phyloP scores from a whole-genome alignment of 768 basidiomycete genomes.

The Agrocybe pediades region DNA sequence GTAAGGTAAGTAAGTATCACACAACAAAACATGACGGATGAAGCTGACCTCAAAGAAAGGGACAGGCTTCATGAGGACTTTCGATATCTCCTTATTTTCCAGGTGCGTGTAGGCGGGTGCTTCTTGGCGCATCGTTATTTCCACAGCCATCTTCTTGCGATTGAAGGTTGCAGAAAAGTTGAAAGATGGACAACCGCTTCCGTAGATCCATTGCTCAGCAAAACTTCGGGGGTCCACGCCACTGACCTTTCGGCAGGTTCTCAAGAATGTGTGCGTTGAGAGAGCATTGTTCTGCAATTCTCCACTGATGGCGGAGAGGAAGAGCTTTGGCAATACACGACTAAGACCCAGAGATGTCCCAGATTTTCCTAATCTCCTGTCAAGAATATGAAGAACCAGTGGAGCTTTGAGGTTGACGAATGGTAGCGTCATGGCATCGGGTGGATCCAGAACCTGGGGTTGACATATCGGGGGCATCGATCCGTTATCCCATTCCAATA shows the following conservation, averaged over 20 bases:
- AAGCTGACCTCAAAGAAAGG: constrained; percentile 79
- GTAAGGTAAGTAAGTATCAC: not conserved
- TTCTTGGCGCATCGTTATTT: constrained; percentile 91
- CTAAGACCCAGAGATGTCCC: constrained; percentile 94
- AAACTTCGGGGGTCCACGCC: constrained; percentile 89
- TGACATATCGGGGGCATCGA: constrained; percentile 92
- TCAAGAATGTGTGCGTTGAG: constrained; percentile 87
- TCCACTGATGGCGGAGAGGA: constrained; percentile 90
- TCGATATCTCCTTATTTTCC: constrained; percentile 67
- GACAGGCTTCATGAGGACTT: constrained; percentile 77
- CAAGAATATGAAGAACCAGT: constrained; percentile 94
- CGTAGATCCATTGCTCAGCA: constrained; percentile 99
- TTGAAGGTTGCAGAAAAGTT: constrained; percentile 91
- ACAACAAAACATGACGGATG: not conserved
- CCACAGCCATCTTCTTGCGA: constrained; percentile 97
- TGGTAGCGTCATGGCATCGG: constrained; percentile 73
- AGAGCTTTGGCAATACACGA: constrained; percentile 93
- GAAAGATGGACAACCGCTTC: constrained; percentile 93
- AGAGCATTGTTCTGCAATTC: constrained; percentile 85
- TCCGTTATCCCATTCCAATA: constrained; percentile 85
- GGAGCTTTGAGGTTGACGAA: constrained; percentile 97
- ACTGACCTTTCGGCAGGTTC: constrained; percentile 91
- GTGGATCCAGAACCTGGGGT: constrained; percentile 82
- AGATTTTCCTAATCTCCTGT: constrained; percentile 90
- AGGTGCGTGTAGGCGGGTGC: constrained; percentile 76